Evolutionary conservation across 805 yeast species (phyloP), one percentile per base, ranked within the genome.

Genomic region (Cyberlindnera mycetangii): DNA sequence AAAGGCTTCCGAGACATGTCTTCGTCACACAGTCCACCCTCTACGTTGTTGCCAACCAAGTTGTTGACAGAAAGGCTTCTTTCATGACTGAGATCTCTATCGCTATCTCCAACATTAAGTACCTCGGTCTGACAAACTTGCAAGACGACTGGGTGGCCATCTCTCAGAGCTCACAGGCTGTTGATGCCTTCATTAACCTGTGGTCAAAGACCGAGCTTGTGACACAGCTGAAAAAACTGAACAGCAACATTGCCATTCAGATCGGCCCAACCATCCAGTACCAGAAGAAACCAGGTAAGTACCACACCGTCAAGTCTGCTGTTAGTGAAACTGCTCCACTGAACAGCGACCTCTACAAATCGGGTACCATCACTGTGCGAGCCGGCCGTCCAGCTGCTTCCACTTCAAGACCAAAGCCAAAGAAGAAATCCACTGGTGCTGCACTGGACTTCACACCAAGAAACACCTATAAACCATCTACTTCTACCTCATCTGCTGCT

Each of bases 141-240:
- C 93, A 90, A 53, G 99, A 93, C 66, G 93, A 90, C 58, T 93
- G 99, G 99, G 62, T 90, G 27, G 95, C 96, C 1, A 49, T 69
- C 9, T 67, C 72, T 2, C 48, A 69, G 32, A 51, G 55, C 8
- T 52, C 62, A 30, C 54, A 67, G 3, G 58, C 64, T 2, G 89
- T 97, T 1, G 99, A 93, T 66, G 74, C 87, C 11, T 78, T 93
- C 46, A 70, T 93, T 49, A 85, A 86, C 64, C 74, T 89, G 47
- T 77, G 78, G 45, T 86, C 93, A 70, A 93, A 93, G 67, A 93
- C 98, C 0, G 99, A 93, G 61, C 69, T 93, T 42, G 69, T 86
- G 1, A 81, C 96, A 0, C 85, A 84, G 38, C 66, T 90, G 60
- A 84, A 81, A 59, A 76, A 76, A 49, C 50, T 83, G 40, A 79